Conservation (phyloP, 2,329 filamentous ascomycete genomes). For the Stromatinia cepivora region DNA sequence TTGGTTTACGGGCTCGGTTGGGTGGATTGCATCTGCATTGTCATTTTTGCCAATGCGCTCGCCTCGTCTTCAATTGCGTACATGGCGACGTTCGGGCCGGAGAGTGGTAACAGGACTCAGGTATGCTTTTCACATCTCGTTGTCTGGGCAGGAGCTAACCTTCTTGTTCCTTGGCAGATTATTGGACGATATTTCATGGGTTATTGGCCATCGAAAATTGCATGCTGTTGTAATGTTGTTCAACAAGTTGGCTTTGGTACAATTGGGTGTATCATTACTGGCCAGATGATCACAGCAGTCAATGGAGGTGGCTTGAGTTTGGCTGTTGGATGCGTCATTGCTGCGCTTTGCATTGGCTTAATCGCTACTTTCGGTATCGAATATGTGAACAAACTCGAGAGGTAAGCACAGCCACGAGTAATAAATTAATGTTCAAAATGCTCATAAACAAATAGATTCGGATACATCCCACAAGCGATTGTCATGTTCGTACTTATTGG, state of each 20-base stretch:
- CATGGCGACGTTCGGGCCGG: constrained; percentile 61
- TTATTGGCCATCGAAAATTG: constrained; percentile 62
- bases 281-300: constrained; percentile 31
- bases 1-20: constrained; percentile 58
- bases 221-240: constrained; percentile 62
- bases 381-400: constrained; percentile 26
- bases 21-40: constrained; percentile 53
- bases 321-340: constrained; percentile 27
- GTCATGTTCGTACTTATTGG: constrained; percentile 58
- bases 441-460: constrained; percentile 9
- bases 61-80: constrained; percentile 56
- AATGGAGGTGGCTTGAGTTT: constrained; percentile 20
- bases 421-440: background rate
- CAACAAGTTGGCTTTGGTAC: constrained; percentile 60
- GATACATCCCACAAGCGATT: constrained; percentile 58
- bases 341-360: constrained; percentile 26
- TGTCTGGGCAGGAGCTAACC: background rate
- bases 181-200: constrained; percentile 62
- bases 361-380: constrained; percentile 27
- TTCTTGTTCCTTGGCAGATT: constrained; percentile 42
- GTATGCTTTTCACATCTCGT: constrained; percentile 37
- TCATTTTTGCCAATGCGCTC: constrained; percentile 55
- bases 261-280: constrained; percentile 49
- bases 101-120: constrained; percentile 61
- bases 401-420: constrained; percentile 4